These are phyloP conservation scores for Talaromyces verruculosus DNA, from an alignment of 2,329 filamentous ascomycete species.

Conservation along the genomic window DNA sequence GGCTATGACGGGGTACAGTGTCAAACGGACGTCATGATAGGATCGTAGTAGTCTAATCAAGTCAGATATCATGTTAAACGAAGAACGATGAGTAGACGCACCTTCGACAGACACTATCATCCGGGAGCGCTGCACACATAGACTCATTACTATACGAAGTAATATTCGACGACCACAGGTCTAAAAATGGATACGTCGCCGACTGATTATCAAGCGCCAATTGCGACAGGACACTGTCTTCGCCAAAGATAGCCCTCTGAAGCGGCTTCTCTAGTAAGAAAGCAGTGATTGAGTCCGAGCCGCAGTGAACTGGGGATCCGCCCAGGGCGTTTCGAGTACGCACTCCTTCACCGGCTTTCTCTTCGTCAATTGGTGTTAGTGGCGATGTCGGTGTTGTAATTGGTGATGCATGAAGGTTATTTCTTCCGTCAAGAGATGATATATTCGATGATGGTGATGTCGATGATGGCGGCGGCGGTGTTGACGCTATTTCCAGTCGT, in stretches of 20 bases:
- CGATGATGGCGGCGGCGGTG: constrained; percentile 20
- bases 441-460: constrained; percentile 12
- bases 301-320: constrained; percentile 61
- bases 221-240: constrained; percentile 61
- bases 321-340: constrained; percentile 61
- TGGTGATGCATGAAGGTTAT: background rate
- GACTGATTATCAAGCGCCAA: constrained; percentile 64
- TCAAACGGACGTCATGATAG: constrained; percentile 59
- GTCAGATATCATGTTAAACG: background rate
- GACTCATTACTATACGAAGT: constrained; percentile 58
- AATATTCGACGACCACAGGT: constrained; percentile 63
- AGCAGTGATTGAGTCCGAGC: constrained; percentile 61
- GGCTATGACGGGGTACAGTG: constrained; percentile 61
- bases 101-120: constrained; percentile 56
- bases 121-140: constrained; percentile 59
- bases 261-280: constrained; percentile 56
- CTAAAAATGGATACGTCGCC: constrained; percentile 64
- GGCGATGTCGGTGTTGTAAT: background rate
- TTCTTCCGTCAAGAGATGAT: background rate
- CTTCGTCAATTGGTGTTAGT: constrained; percentile 17
- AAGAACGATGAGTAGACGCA: constrained; percentile 8
- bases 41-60: constrained; percentile 53
- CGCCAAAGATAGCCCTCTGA: constrained; percentile 45
- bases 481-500: constrained; percentile 35
- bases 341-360: constrained; percentile 51